phyloP scores from a whole-genome alignment of 2,329 filamentous ascomycete genomes.

The Aspergillus sclerotialis region DNA sequence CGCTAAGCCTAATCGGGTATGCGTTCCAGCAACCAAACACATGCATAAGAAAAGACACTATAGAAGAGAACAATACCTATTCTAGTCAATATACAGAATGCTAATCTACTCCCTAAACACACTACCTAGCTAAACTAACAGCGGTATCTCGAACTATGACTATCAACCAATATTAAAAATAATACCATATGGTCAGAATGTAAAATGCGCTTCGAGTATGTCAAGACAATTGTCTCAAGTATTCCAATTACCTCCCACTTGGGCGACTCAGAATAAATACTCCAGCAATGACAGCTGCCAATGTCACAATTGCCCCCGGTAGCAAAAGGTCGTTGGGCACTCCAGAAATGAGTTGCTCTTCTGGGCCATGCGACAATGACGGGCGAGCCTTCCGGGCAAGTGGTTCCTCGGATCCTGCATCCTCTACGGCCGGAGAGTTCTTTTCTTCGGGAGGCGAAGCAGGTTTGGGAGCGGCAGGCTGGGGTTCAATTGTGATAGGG shows the following conservation, averaged over 20 bases:
- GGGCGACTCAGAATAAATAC: slow-evolving; percentile 82
- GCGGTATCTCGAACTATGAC: too few species aligned
- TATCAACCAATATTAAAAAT: too few species aligned
- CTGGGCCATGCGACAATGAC: slow-evolving; percentile 44
- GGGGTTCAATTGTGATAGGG: slow-evolving; percentile 54
- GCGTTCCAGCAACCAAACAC: slow-evolving; percentile 7
- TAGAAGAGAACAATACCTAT: slow-evolving; percentile 1
- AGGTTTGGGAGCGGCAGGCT: slow-evolving; percentile 44
- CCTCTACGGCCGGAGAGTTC: slow-evolving; percentile 39
- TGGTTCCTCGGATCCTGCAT: slow-evolving; percentile 45
- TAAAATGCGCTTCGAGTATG: too few species aligned
- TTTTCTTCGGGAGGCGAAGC: slow-evolving; percentile 46
- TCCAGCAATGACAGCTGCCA: slow-evolving; percentile 87
- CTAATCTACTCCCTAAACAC: too few species aligned
- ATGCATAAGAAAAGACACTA: slow-evolving; percentile 1
- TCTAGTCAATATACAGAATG: too few species aligned
- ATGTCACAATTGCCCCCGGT: slow-evolving; percentile 88
- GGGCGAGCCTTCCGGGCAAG: slow-evolving; percentile 34
- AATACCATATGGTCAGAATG: too few species aligned
- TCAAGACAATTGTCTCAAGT: too few species aligned
- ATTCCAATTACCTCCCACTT: slow-evolving; percentile 40
- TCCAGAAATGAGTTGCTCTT: slow-evolving; percentile 77
- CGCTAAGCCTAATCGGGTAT: slow-evolving; percentile 13
- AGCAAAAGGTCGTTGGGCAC: slow-evolving; percentile 91
- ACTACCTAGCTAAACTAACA: too few species aligned